Percentiles rank a stretch among this genome's conserved stretches.
Conservation (phyloP, 2,329 filamentous ascomycete genomes). For the Exophiala sp. region DNA sequence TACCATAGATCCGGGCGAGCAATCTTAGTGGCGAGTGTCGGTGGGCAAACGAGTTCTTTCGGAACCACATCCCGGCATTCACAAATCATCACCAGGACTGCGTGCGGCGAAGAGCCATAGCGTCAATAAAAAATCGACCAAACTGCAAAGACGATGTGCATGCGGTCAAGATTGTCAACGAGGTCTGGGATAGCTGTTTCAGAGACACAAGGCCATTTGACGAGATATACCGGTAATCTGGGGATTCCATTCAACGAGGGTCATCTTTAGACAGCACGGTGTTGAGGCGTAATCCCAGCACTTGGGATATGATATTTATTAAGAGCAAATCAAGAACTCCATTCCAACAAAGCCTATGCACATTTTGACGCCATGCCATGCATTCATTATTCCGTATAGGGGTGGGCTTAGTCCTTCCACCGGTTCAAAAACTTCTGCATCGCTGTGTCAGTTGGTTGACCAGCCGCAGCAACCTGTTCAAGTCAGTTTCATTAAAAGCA, state of each 20-base stretch:
- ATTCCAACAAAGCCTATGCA: constrained; percentile 4
- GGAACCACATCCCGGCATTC: constrained; percentile 78
- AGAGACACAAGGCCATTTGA: constrained; percentile 92
- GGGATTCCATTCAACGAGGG: not conserved
- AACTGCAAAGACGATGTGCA: constrained; percentile 81
- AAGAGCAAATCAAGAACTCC: constrained; percentile 17
- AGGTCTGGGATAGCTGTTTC: constrained; percentile 99
- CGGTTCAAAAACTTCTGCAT: constrained; percentile 57
- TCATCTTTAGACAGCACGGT: constrained; percentile 13
- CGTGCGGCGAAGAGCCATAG: constrained; percentile 74
- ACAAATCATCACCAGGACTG: constrained; percentile 94
- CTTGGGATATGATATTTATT: not conserved
- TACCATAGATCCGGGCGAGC: constrained; percentile 75
- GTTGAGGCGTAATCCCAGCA: constrained; percentile 16
- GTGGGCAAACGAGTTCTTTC: constrained; percentile 82
- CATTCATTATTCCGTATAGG: constrained; percentile 5
- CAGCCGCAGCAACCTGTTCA: constrained; percentile 52
- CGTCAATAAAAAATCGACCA: constrained; percentile 74
- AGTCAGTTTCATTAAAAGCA: constrained; percentile 6
- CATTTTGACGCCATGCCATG: constrained; percentile 6
- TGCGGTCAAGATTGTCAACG: constrained; percentile 82
- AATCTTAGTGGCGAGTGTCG: constrained; percentile 92
- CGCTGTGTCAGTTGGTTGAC: constrained; percentile 46
- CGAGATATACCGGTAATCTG: constrained; percentile 73
- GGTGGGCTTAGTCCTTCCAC: constrained; percentile 54